These are phyloP conservation scores for Hanseniaspora occidentalis DNA, from an alignment of 805 yeast species.

Conservation along the genomic window DNA sequence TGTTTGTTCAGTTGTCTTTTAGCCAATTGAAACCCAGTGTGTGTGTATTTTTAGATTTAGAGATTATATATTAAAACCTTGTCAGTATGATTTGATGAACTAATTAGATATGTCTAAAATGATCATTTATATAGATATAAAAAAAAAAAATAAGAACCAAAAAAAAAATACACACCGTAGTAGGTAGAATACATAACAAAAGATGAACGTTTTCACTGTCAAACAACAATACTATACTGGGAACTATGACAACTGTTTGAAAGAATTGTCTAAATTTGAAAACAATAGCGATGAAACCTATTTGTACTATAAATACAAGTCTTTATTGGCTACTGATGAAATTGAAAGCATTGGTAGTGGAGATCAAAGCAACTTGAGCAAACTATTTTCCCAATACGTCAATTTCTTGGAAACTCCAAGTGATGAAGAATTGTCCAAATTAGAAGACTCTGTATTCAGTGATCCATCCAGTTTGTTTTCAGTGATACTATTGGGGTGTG, in stretches of 20 bases:
- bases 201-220: slow-evolving; percentile 38
- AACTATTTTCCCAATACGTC: slow-evolving; percentile 20
- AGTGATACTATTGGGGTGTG: slow-evolving; percentile 17
- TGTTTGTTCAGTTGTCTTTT: too few species aligned
- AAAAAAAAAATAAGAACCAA: background rate
- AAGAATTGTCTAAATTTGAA: slow-evolving; percentile 29
- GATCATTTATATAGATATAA: background rate
- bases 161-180: background rate
- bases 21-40: too few species aligned
- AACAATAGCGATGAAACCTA: slow-evolving; percentile 21
- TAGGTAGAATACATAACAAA: slow-evolving; percentile 1
- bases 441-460: slow-evolving; percentile 10
- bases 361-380: slow-evolving; percentile 16
- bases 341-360: slow-evolving; percentile 9
- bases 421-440: slow-evolving; percentile 9
- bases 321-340: slow-evolving; percentile 21
- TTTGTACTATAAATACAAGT: slow-evolving; percentile 24
- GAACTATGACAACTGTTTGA: slow-evolving; percentile 34
- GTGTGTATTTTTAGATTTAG: background rate
- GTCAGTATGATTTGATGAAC: background rate
- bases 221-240: slow-evolving; percentile 52
- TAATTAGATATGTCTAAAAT: background rate
- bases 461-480: slow-evolving; percentile 15
- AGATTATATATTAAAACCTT: background rate
- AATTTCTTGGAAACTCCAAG: slow-evolving; percentile 14